phyloP scores from a whole-genome alignment of 2,329 filamentous ascomycete species.

The Alternaria dauci region DNA sequence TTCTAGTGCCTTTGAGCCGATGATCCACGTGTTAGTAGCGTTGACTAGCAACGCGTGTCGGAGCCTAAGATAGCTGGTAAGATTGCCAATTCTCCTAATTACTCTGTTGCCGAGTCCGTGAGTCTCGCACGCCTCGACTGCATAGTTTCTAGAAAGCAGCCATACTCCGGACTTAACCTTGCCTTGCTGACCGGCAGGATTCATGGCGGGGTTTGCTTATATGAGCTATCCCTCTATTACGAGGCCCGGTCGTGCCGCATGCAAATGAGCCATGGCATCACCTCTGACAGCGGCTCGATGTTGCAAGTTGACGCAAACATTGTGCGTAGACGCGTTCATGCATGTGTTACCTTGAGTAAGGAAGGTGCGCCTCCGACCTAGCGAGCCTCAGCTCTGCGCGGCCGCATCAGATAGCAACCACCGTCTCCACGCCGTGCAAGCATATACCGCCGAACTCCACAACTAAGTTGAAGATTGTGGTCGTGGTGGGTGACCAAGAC shows the following conservation, averaged over 20 bases:
- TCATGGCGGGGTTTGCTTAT: conserved; percentile 45
- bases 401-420: conserved; percentile 22
- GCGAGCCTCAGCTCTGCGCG: conserved; percentile 22
- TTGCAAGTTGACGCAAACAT: conserved; percentile 33
- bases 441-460: conserved; percentile 18
- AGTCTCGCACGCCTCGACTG: conserved; percentile 24
- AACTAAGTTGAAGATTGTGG: conserved; percentile 5
- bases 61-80: conserved; percentile 24
- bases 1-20: conserved; percentile 16
- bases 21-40: conserved; percentile 20
- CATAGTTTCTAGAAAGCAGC: conserved; percentile 35
- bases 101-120: conserved; percentile 18
- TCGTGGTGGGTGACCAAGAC: conserved; percentile 1
- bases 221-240: conserved; percentile 28
- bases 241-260: conserved; percentile 36
- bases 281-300: conserved; percentile 33
- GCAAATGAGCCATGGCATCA: conserved; percentile 23
- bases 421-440: conserved; percentile 13
- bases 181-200: conserved; percentile 38
- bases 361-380: conserved; percentile 20
- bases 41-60: conserved; percentile 21
- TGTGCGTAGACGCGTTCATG: conserved; percentile 24
- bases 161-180: conserved; percentile 28
- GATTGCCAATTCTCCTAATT: conserved; percentile 34
- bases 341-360: conserved; percentile 29